Conservation (phyloP, 2,329 filamentous ascomycete genomes). For the Xylaria sp. region DNA sequence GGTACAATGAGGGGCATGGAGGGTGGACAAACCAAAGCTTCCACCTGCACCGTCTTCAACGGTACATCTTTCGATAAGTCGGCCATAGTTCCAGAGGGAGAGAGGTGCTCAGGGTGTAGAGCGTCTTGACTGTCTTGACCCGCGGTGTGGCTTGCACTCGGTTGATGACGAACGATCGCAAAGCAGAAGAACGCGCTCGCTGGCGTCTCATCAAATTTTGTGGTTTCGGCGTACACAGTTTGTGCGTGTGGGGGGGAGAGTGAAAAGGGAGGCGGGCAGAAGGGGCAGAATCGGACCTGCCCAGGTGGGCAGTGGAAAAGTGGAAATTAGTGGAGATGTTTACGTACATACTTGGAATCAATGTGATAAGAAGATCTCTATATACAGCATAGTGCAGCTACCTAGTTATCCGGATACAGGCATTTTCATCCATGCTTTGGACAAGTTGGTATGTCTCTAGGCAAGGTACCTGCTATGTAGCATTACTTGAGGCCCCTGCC, state of each 20-base stretch:
- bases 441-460: neutral
- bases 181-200: constrained; percentile 33
- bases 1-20: constrained; percentile 46
- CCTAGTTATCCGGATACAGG: neutral
- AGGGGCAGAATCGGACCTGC: constrained; percentile 38
- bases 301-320: neutral
- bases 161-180: constrained; percentile 35
- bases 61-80: constrained; percentile 73
- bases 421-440: neutral
- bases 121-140: constrained; percentile 15
- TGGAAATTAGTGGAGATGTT: neutral
- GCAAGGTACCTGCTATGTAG: neutral
- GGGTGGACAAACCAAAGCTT: constrained; percentile 80
- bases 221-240: constrained; percentile 45
- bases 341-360: neutral
- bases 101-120: constrained; percentile 4
- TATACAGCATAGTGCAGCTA: neutral
- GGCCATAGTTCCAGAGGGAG: constrained; percentile 60
- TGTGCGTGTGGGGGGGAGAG: constrained; percentile 45
- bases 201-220: constrained; percentile 44
- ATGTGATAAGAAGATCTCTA: neutral
- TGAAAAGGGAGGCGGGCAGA: constrained; percentile 36
- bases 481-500: neutral
- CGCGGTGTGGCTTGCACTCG: constrained; percentile 29
- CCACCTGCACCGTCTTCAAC: constrained; percentile 90